phyloP scores from a whole-genome alignment of 2,329 filamentous ascomycete genomes.

The Clonostachys byssicola region DNA sequence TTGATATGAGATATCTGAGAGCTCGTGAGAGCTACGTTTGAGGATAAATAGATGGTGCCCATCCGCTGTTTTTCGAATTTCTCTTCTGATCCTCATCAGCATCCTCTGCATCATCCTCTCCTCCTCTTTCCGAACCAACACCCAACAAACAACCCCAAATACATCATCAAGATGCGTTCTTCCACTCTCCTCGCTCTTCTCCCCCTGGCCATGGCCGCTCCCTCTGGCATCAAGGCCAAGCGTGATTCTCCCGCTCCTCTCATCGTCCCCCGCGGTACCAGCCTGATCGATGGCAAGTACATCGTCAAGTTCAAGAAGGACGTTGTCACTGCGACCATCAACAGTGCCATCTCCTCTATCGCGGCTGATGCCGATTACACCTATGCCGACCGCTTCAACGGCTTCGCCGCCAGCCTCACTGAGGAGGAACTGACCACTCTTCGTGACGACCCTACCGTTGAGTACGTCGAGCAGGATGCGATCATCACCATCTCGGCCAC shows the following conservation, averaged over 20 bases:
- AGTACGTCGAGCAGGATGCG: constrained; percentile 34
- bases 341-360: constrained; percentile 15
- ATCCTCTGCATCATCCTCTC: constrained; percentile 1
- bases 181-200: constrained; percentile 24
- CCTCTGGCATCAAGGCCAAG: constrained; percentile 10
- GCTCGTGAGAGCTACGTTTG: neutral
- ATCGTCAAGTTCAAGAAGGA: constrained; percentile 28
- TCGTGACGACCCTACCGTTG: constrained; percentile 17
- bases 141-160: neutral
- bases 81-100: constrained; percentile 1
- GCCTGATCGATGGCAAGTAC: constrained; percentile 26
- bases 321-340: constrained; percentile 11
- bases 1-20: no score
- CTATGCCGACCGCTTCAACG: constrained; percentile 16
- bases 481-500: constrained; percentile 46
- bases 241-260: constrained; percentile 26
- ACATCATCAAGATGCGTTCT: constrained; percentile 19
- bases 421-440: constrained; percentile 15
- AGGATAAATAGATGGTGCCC: constrained; percentile 1
- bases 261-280: constrained; percentile 19
- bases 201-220: constrained; percentile 21
- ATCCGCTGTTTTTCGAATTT: neutral
- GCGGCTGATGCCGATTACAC: constrained; percentile 22
- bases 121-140: neutral
- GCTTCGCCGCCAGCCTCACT: constrained; percentile 18